phyloP scores from a whole-genome alignment of 2,329 filamentous ascomycete species.

The Botrytis porri region DNA sequence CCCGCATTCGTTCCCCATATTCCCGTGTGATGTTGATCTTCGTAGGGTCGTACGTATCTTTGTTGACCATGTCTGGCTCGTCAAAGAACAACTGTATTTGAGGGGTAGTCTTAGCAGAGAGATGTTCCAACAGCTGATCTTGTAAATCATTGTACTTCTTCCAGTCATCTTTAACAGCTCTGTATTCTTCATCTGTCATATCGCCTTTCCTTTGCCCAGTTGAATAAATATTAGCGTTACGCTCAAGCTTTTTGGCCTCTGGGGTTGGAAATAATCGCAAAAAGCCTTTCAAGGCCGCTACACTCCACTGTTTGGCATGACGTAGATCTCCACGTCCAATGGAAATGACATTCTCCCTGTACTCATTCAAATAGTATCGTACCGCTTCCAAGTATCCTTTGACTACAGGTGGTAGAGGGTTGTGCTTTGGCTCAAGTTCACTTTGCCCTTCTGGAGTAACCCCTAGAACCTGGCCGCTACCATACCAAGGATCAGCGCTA shows the following conservation, averaged over 20 bases:
- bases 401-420: background rate
- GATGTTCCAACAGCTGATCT: constrained; percentile 10
- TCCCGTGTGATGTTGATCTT: constrained; percentile 8
- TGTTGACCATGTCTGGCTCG: constrained; percentile 16
- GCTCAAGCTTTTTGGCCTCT: constrained; percentile 4
- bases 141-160: constrained; percentile 9
- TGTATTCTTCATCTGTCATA: constrained; percentile 11
- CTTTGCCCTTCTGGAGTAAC: background rate
- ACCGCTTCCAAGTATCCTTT: background rate
- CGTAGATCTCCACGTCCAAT: constrained; percentile 4
- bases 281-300: background rate
- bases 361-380: background rate
- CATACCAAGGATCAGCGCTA: constrained; percentile 7
- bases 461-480: constrained; percentile 3
- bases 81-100: background rate
- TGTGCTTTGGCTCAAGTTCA: background rate
- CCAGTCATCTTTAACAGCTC: constrained; percentile 16
- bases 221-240: constrained; percentile 11
- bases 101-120: constrained; percentile 8
- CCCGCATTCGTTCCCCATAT: constrained; percentile 2
- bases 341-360: background rate
- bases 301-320: background rate
- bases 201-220: background rate
- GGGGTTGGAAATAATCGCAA: constrained; percentile 5
- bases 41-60: constrained; percentile 5